A percentile compares a stretch with the other conserved stretches of the same genome.
Conservation (phyloP, 495 filamentous ascomycete species). For the Penicillium psychrofluorescens region DNA sequence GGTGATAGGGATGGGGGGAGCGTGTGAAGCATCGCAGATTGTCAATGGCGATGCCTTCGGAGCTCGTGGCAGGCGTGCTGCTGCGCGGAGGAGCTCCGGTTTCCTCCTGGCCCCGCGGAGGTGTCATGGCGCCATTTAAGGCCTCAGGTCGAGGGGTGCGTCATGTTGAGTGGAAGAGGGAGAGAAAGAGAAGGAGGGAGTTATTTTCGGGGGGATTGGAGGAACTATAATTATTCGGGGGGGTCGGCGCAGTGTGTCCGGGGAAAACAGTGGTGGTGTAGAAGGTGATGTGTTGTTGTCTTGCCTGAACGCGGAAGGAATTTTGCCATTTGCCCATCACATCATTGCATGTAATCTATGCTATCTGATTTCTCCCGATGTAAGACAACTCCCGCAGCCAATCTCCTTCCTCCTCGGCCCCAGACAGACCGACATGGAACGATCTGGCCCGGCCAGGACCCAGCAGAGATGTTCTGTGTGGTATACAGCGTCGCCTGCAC, state of each 20-base stretch:
- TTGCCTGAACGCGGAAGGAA: constrained; percentile 19
- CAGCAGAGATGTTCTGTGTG: constrained; percentile 14
- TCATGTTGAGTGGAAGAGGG: constrained; percentile 31
- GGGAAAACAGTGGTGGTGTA: too few relatives aligned
- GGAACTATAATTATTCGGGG: too few relatives aligned
- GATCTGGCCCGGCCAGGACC: constrained; percentile 29
- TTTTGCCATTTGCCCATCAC: constrained; percentile 26
- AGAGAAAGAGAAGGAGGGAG: background rate
- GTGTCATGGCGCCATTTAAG: constrained; percentile 34
- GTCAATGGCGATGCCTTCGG: constrained; percentile 14
- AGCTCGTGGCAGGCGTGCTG: constrained; percentile 12
- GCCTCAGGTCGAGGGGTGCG: constrained; percentile 20
- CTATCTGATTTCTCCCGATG: constrained; percentile 5
- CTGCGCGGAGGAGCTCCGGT: constrained; percentile 18
- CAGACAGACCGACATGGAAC: constrained; percentile 42
- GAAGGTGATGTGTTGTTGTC: constrained; percentile 15
- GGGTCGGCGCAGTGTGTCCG: too few relatives aligned
- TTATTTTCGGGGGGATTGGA: too few relatives aligned
- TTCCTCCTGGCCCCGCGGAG: constrained; percentile 30
- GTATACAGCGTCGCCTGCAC: constrained; percentile 34
- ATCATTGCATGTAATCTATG: constrained; percentile 1
- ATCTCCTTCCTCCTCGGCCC: constrained; percentile 28
- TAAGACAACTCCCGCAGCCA: constrained; percentile 33
- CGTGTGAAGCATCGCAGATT: constrained; percentile 51
- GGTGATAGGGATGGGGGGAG: constrained; percentile 70